These are phyloP conservation scores for Sugiyamaella lignohabitans DNA, from an alignment of 805 yeast species.

Conservation along the genomic window DNA sequence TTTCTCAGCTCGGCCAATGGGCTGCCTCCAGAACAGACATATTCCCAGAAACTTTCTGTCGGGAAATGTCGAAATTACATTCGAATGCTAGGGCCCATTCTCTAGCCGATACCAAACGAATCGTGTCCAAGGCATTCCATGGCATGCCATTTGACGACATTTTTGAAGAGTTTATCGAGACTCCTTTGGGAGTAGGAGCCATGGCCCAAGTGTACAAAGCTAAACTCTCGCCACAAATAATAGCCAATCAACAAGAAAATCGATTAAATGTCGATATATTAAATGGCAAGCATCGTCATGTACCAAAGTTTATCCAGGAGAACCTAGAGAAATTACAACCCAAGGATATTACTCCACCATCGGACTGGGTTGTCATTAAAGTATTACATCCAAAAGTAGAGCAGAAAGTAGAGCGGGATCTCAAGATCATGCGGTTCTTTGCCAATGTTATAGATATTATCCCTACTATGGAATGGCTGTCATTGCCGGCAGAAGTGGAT, in stretches of 20 bases:
- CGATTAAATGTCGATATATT: background rate
- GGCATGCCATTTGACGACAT: constrained; percentile 60
- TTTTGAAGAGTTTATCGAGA: constrained; percentile 68
- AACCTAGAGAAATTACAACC: constrained; percentile 6
- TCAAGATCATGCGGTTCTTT: constrained; percentile 74
- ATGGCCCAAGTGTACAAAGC: constrained; percentile 93
- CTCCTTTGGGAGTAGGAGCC: constrained; percentile 95
- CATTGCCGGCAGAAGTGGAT: constrained; percentile 88
- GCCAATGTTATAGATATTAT: constrained; percentile 62
- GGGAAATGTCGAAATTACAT: constrained; percentile 69
- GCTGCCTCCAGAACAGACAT: constrained; percentile 96
- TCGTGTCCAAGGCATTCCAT: constrained; percentile 53
- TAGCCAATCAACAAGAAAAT: background rate
- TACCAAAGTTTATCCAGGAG: background rate
- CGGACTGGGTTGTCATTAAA: constrained; percentile 68
- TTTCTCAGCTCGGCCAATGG: constrained; percentile 81
- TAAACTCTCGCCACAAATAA: constrained; percentile 34
- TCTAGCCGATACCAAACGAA: constrained; percentile 49
- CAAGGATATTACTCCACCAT: constrained; percentile 9
- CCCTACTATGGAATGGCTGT: constrained; percentile 98
- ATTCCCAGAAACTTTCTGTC: constrained; percentile 72
- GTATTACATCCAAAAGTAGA: constrained; percentile 87
- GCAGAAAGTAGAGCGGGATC: constrained; percentile 65
- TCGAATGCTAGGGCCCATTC: constrained; percentile 77
- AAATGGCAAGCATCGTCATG: background rate